These are phyloP conservation scores for Trichophyton benhamiae DNA, from an alignment of 2,329 filamentous ascomycete species.

Conservation along the genomic window DNA sequence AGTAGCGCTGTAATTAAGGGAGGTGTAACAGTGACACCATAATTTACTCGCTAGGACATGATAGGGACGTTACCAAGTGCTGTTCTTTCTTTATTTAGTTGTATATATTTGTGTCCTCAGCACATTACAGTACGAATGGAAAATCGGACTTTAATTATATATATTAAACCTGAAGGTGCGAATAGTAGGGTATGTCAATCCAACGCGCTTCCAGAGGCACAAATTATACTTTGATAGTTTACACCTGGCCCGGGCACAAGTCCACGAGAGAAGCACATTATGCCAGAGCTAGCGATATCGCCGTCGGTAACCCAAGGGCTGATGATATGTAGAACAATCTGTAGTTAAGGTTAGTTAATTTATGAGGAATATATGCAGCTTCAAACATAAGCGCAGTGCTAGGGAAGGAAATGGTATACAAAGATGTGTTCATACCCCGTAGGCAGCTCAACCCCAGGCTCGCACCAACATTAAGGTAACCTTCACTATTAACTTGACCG, in stretches of 20 bases:
- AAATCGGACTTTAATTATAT: background rate
- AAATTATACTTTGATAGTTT: background rate
- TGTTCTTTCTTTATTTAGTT: too few species aligned
- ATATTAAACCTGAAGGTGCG: background rate
- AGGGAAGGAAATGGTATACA: background rate
- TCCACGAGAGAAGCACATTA: background rate
- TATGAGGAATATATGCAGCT: background rate
- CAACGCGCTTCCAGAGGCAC: background rate
- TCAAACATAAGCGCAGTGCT: background rate
- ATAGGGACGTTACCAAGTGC: background rate
- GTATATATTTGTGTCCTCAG: too few species aligned
- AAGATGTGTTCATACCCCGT: conserved; percentile 23
- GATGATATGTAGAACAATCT: conserved; percentile 34
- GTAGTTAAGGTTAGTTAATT: conserved; percentile 4
- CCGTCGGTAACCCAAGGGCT: conserved; percentile 23
- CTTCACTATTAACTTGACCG: conserved; percentile 24
- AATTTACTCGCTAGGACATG: background rate
- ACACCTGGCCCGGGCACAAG: background rate
- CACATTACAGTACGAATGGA: background rate
- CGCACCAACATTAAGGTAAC: conserved; percentile 35
- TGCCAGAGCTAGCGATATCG: conserved; percentile 15
- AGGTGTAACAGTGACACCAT: conserved; percentile 33
- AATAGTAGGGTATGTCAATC: background rate
- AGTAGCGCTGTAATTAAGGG: conserved; percentile 57
- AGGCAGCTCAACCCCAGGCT: conserved; percentile 30